Evolutionary conservation across 345 rosid species (phyloP).

Genomic region (Gossypium rotundifolium): DNA sequence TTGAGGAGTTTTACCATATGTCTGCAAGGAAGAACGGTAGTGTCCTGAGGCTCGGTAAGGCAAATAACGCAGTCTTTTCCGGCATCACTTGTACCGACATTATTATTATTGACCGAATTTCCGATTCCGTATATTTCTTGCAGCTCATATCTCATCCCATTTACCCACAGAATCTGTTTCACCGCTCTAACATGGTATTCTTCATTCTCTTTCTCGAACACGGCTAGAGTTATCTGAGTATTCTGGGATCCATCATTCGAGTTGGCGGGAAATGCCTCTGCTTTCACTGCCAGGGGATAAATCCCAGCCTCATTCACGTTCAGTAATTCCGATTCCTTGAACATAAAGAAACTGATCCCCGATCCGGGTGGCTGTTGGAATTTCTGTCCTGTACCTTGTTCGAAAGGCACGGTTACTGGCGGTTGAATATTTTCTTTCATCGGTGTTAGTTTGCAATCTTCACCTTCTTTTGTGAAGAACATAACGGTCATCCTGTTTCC

Average conservation of each 20-base stretch:
- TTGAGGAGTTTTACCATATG: conserved; percentile 60
- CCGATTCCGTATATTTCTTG: conserved; percentile 95
- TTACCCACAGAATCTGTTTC: conserved; percentile 83
- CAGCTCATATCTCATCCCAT: conserved; percentile 65
- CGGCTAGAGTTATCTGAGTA: conserved; percentile 68
- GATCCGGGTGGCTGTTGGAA: conserved; percentile 67
- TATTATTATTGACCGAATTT: conserved; percentile 61
- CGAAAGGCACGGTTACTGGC: conserved; percentile 53
- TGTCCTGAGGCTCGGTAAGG: conserved; percentile 82
- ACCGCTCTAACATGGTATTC: conserved; percentile 49
- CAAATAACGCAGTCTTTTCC: conserved; percentile 96
- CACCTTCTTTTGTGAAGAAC: conserved; percentile 82
- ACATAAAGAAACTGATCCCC: conserved; percentile 60
- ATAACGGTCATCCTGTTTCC: conserved; percentile 54
- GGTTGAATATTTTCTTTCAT: conserved; percentile 52
- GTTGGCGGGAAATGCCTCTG: conserved; percentile 43
- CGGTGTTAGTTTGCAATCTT: conserved; percentile 46
- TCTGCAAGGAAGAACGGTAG: conserved; percentile 91
- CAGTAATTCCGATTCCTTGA: conserved; percentile 51
- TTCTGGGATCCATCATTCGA: conserved; percentile 39
- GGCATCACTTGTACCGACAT: conserved; percentile 59
- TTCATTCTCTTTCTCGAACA: conserved; percentile 71
- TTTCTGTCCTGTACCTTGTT: conserved; percentile 75
- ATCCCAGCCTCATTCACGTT: conserved; percentile 35
- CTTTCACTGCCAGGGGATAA: conserved; percentile 75